Base-by-base conservation (phyloP, 129 eudicot species). In the Saposhnikovia divaricata region DNA sequence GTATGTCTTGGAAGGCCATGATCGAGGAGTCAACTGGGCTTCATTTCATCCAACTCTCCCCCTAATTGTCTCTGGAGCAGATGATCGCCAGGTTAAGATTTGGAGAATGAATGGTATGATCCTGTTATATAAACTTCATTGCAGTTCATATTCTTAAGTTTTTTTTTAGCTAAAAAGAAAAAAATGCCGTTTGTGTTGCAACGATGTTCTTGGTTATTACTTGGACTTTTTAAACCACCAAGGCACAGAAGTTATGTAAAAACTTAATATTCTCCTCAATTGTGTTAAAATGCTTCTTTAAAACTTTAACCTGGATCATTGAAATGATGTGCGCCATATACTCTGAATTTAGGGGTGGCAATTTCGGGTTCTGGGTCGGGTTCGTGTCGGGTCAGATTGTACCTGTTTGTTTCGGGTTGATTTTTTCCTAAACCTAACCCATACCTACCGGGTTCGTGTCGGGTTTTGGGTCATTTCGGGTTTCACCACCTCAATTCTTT, bases 101-200 rank as follows among this genome's bases (percentile, higher is more conserved):
- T 87, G 90, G 90, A 85, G 90, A 72, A 87, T 87, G 90, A 84
- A 87, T 87, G 90, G 88, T 87, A 87, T 55, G 80, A 44, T 73
- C 16, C 31, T 25, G 31, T n/a, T n/a, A 8, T 57, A 57, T 59
- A n/a, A 59, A 59, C 68, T 59, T 10, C 5, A n/a, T 9, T 59
- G 31, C 15, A 7, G 15, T 59, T 59, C 25, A 8, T 59, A 23
- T 59, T 15, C 12, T 3, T 2, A n/a, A 5, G 0, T 23, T 10
- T n/a, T 9, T 59, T 59, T 59, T 59, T 15, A 59, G 2, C 10
- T 57, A 0, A n/a, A 59, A 21, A n/a, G 66, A 57, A 23, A 21
- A 7, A 57, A 5, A n/a, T 16, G 57, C 4, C 57, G 1, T 51
- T 48, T 51, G 8, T 51, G 23, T 16, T 51, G 23, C 2, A 3